These are phyloP conservation scores for Globisporangium cystogenes DNA, from an alignment of 352 stramenopile species.

Conservation along the genomic window DNA sequence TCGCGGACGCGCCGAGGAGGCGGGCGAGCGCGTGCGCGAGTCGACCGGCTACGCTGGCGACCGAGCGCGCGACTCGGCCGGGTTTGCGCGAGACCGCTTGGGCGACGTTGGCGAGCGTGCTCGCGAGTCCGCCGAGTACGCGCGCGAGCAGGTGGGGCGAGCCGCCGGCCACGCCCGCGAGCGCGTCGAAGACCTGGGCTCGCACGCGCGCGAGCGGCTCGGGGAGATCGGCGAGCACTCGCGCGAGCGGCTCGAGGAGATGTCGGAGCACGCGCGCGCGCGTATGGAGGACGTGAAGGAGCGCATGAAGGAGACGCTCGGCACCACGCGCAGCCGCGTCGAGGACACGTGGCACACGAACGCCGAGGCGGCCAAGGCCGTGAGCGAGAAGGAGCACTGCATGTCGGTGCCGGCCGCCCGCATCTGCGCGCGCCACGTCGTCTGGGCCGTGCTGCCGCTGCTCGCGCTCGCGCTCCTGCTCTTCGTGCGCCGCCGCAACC, in stretches of 20 bases:
- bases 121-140: conserved; percentile 28
- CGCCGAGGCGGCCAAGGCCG: conserved; percentile 36
- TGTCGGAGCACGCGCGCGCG: conserved; percentile 15
- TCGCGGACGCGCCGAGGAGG: conserved; percentile 1
- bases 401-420: conserved; percentile 33
- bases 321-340: conserved; percentile 23
- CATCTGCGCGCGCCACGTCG: conserved; percentile 39
- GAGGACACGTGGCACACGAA: conserved; percentile 56
- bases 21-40: not conserved
- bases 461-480: conserved; percentile 23
- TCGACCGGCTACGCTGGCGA: not conserved
- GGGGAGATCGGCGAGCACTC: conserved; percentile 25
- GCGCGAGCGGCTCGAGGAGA: conserved; percentile 17
- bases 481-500: conserved; percentile 52
- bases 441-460: conserved; percentile 41
- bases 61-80: conserved; percentile 3
- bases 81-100: conserved; percentile 24
- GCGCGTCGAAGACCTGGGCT: conserved; percentile 21
- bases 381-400: conserved; percentile 46
- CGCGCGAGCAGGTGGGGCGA: conserved; percentile 38
- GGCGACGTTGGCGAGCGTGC: conserved; percentile 13
- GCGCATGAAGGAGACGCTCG: conserved; percentile 45
- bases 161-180: conserved; percentile 23
- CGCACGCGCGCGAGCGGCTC: conserved; percentile 26
- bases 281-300: conserved; percentile 28